Conservation (phyloP, 805 yeast genomes). For the Saturnispora sekii region DNA sequence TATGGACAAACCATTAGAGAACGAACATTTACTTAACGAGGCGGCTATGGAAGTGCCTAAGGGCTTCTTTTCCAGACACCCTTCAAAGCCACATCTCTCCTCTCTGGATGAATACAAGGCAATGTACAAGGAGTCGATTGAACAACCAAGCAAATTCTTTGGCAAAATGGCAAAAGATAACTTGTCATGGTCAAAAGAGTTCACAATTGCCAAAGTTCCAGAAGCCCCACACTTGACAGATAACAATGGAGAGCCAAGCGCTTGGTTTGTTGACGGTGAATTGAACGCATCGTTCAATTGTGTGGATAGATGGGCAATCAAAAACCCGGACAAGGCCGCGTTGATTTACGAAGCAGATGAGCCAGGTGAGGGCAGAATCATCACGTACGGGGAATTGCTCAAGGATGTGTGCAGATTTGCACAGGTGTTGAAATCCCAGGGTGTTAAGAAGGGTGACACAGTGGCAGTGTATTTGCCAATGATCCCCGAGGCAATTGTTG, state of each 20-base stretch:
- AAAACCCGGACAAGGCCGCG: slow-evolving; percentile 63
- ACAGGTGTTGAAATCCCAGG: slow-evolving; percentile 54
- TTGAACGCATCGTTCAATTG: slow-evolving; percentile 73
- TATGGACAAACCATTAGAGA: slow-evolving; percentile 20
- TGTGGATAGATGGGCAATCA: slow-evolving; percentile 73
- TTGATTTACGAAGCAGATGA: slow-evolving; percentile 77
- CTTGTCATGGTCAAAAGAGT: slow-evolving; percentile 45
- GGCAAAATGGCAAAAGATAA: slow-evolving; percentile 41
- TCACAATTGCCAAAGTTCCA: slow-evolving; percentile 39
- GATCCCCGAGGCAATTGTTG: slow-evolving; percentile 71
- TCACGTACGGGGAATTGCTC: slow-evolving; percentile 65
- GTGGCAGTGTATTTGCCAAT: slow-evolving; percentile 83
- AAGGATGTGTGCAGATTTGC: slow-evolving; percentile 64
- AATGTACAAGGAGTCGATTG: slow-evolving; percentile 45
- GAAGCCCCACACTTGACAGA: slow-evolving; percentile 33
- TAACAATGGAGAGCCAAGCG: slow-evolving; percentile 40
- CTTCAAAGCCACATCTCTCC: slow-evolving; percentile 36
- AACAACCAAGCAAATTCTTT: slow-evolving; percentile 44
- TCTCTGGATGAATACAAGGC: slow-evolving; percentile 41
- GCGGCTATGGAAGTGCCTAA: slow-evolving; percentile 23
- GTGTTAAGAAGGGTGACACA: slow-evolving; percentile 72
- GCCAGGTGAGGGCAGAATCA: slow-evolving; percentile 48
- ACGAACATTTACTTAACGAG: slow-evolving; percentile 27
- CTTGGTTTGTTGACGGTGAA: slow-evolving; percentile 77
- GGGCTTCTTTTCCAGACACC: slow-evolving; percentile 32